Percentiles rank a stretch among this genome's conserved stretches.
These are phyloP conservation scores for Trichoderma simmonsii DNA, from an alignment of 2,329 filamentous ascomycete species.

Conservation along the genomic window DNA sequence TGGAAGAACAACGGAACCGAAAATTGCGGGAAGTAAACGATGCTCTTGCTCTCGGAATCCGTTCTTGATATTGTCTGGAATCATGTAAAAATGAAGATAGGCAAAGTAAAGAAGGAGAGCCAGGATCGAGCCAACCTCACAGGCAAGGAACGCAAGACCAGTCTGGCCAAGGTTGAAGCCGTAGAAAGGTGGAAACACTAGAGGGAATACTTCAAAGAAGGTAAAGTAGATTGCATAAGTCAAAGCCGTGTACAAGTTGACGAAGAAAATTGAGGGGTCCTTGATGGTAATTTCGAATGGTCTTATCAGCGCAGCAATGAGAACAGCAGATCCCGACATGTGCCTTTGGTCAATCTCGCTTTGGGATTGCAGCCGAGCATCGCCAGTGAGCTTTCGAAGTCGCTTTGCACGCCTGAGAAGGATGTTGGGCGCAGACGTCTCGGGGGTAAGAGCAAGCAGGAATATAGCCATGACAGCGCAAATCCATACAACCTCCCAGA, in stretches of 20 bases:
- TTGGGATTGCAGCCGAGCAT: slow-evolving; percentile 21
- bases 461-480: slow-evolving; percentile 49
- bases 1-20: not conserved
- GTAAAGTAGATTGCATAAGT: slow-evolving; percentile 36
- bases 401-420: slow-evolving; percentile 54
- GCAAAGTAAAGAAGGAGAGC: not conserved
- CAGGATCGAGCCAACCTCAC: not conserved
- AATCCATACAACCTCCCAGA: slow-evolving; percentile 57
- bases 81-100: slow-evolving; percentile 5
- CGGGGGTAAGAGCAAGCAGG: slow-evolving; percentile 56
- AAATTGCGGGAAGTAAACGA: not conserved
- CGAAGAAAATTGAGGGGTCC: slow-evolving; percentile 34
- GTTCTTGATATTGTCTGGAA: not conserved
- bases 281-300: slow-evolving; percentile 33
- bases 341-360: slow-evolving; percentile 25
- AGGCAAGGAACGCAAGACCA: not conserved
- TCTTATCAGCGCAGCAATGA: slow-evolving; percentile 25
- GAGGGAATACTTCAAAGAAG: slow-evolving; percentile 5
- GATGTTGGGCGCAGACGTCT: slow-evolving; percentile 54
- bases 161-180: not conserved
- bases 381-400: slow-evolving; percentile 38
- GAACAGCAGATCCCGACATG: slow-evolving; percentile 21
- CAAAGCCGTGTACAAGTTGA: slow-evolving; percentile 41
- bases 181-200: not conserved
- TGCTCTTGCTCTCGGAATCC: slow-evolving; percentile 4